Evolutionary conservation across 441 rosid species (phyloP).

Genomic region (Adansonia madagascariensis): DNA sequence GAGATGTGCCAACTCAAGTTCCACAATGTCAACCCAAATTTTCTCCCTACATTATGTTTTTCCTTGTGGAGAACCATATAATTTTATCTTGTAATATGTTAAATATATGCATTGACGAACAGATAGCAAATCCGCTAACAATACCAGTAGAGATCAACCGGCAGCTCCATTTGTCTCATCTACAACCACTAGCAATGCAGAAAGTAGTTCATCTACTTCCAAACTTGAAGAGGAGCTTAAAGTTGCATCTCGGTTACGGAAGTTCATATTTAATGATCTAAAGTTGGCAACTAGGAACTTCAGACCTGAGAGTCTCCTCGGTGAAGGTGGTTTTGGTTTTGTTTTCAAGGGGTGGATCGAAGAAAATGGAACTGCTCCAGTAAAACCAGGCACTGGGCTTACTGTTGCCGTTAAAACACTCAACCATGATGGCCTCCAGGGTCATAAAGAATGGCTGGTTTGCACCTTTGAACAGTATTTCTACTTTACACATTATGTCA

Average conservation of each 20-base stretch:
- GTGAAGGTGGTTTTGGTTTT: slow-evolving; percentile 98
- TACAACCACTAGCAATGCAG: slow-evolving; percentile 82
- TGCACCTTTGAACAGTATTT: slow-evolving; percentile 26
- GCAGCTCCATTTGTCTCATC: slow-evolving; percentile 63
- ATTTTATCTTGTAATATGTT: slow-evolving; percentile 16
- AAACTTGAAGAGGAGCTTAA: slow-evolving; percentile 93
- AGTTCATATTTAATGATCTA: slow-evolving; percentile 85
- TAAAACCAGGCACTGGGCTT: slow-evolving; percentile 95
- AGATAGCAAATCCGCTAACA: slow-evolving; percentile 70
- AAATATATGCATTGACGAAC: slow-evolving; percentile 34
- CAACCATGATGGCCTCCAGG: slow-evolving; percentile 96
- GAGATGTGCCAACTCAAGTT: slow-evolving; percentile 8
- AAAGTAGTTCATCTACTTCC: slow-evolving; percentile 82
- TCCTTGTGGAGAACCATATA: slow-evolving; percentile 5
- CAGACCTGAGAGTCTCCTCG: slow-evolving; percentile 94
- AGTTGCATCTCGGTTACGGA: slow-evolving; percentile 77
- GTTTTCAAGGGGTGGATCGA: slow-evolving; percentile 98
- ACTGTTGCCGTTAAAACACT: slow-evolving; percentile 96
- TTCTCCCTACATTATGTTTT: background rate
- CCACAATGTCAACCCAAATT: background rate
- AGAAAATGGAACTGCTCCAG: slow-evolving; percentile 97
- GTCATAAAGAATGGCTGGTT: slow-evolving; percentile 76
- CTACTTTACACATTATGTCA: slow-evolving; percentile 8
- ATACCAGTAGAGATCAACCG: slow-evolving; percentile 72
- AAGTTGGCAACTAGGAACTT: slow-evolving; percentile 93